These are phyloP conservation scores for Leonotis leonurus DNA, from an alignment of 257 asterid species.

Conservation along the genomic window DNA sequence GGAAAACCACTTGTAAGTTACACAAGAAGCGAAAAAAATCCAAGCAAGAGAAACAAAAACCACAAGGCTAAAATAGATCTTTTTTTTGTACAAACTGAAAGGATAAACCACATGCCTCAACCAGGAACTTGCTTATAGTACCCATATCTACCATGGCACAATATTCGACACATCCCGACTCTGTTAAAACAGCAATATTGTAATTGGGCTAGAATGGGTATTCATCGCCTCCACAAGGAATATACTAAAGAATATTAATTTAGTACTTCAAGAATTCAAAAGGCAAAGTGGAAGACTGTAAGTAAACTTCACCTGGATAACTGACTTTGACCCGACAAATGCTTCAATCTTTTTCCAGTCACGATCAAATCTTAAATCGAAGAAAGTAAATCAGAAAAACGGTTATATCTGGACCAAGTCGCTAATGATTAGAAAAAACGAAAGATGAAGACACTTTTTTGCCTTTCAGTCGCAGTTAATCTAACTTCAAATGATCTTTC, in stretches of 20 bases:
- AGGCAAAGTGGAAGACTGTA: not conserved
- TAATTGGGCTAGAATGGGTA: not conserved
- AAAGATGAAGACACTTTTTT: not conserved
- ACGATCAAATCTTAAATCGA: constrained; percentile 72
- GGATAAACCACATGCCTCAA: constrained; percentile 21
- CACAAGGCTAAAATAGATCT: not conserved
- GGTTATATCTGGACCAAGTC: too few species aligned
- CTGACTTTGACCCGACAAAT: constrained; percentile 86
- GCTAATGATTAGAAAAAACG: not conserved
- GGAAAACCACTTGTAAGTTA: not conserved
- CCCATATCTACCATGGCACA: constrained; percentile 18
- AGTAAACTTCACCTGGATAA: constrained; percentile 58
- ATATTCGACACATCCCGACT: too few species aligned
- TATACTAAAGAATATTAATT: not conserved
- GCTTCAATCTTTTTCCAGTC: constrained; percentile 97
- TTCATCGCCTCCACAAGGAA: not conserved
- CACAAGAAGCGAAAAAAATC: not conserved
- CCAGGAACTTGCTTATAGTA: not conserved
- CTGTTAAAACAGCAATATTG: constrained; percentile 11
- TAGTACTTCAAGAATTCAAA: not conserved
- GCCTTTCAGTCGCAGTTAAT: not conserved
- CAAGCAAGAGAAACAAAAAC: too few species aligned
- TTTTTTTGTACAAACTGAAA: not conserved
- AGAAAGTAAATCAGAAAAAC: not conserved
- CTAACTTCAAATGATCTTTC: not conserved